A percentile compares a stretch with the other conserved stretches of the same genome.
phyloP scores from a whole-genome alignment of 352 stramenopile species.

The Pythium rishiriense region DNA sequence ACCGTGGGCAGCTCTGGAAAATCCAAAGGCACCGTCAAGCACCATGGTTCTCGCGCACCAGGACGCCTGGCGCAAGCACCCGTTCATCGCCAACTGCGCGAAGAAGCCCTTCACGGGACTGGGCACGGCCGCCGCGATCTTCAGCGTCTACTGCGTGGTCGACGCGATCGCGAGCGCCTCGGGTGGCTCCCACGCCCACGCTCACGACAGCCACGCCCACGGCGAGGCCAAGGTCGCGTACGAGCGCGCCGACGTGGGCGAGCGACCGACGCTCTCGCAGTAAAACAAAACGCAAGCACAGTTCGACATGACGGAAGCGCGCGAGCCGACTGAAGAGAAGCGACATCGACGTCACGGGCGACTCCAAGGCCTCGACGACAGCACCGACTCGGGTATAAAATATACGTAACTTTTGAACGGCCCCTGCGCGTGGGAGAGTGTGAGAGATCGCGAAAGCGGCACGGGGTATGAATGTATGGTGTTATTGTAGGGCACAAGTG shows the following conservation, averaged over 20 bases:
- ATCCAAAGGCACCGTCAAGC: background rate
- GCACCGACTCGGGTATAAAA: slow-evolving; percentile 15
- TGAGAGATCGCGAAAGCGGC: too few relatives aligned
- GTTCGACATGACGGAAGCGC: too few relatives aligned
- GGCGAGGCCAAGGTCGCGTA: slow-evolving; percentile 51
- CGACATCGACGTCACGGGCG: background rate
- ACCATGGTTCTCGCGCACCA: slow-evolving; percentile 85
- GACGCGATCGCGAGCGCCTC: slow-evolving; percentile 46
- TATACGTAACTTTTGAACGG: slow-evolving; percentile 20
- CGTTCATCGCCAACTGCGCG: slow-evolving; percentile 76
- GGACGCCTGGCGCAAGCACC: slow-evolving; percentile 88
- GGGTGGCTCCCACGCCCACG: slow-evolving; percentile 34
- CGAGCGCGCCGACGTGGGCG: slow-evolving; percentile 56
- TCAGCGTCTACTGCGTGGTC: slow-evolving; percentile 75
- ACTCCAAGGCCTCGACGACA: too few relatives aligned
- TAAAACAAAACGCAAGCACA: too few relatives aligned
- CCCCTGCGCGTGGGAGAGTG: background rate
- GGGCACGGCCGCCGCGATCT: slow-evolving; percentile 74
- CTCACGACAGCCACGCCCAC: slow-evolving; percentile 31
- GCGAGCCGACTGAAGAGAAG: background rate
- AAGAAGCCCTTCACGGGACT: slow-evolving; percentile 88
- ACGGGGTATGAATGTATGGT: background rate
- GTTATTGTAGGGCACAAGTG: background rate
- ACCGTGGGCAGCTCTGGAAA: background rate
- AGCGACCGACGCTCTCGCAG: slow-evolving; percentile 48